Base-by-base conservation (phyloP, 192 early-diverging fungal genomes). In the Diversispora eburnea region DNA sequence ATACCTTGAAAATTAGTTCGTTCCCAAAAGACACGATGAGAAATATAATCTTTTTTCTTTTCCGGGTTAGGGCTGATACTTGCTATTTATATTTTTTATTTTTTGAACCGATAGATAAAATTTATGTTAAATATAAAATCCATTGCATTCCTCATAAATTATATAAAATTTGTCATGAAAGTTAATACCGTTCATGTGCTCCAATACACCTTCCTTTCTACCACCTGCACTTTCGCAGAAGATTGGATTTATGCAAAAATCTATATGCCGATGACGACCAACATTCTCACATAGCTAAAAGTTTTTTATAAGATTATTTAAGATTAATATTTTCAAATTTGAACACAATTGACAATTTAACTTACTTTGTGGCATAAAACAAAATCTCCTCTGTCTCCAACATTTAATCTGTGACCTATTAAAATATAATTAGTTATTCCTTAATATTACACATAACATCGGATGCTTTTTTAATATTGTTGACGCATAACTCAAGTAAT, bases 301-400 rank as follows among this genome's bases (percentile, higher is more conserved):
- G 43, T 25, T 25, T n/a, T 22, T 5, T 60, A 55, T 58, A 15
- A n/a, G 17, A 55, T 63, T 9, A n/a, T 4, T 45, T 74, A 6
- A 45, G 41, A 72, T 72, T 41, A 48, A 17, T 49, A 47, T 25
- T 48, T 9, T 13, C 22, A 74, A 7, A 71, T 25, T 45, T 10
- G 10, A 47, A n/a, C 25, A 46, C 59, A 3, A 43, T 43, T 63
- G 41, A 3, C 39, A 42, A 19, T 33, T 5, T 19, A 12, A 57
- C 80, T 56, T 60, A 83, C 76, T 76, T 74, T 80, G n/a, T 67
- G 72, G 67, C 80, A 81, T 6, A 82, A 52, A 57, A 76, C 77
- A 22, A 62, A 69, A 48, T 45, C 62, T 12, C 79, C 80, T n/a
- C 48, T 10, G 47, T 81, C 80, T 33, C 81, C 81, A 10, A 59